Percentiles rank a stretch among this genome's conserved stretches.
Evolutionary conservation across 108 stramenopile genomes (phyloP).

Genomic region (Nannochloropsis salina): DNA sequence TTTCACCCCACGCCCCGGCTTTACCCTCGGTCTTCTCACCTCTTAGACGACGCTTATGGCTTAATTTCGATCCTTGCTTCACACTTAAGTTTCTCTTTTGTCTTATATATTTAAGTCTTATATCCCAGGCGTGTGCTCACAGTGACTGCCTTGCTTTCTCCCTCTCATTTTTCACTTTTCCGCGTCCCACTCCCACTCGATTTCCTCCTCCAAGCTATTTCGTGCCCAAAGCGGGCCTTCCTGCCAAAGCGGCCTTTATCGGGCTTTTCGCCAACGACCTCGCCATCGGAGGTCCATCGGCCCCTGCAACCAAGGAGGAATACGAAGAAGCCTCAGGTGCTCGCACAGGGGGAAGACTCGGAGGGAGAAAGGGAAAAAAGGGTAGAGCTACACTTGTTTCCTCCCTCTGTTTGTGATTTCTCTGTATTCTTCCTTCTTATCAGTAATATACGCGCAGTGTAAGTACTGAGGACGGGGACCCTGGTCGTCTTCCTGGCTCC

Average conservation of each 20-base stretch:
- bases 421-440: not conserved
- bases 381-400: not conserved
- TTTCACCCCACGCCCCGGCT: not conserved
- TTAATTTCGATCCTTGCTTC: too few species aligned
- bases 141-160: not conserved
- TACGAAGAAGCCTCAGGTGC: not conserved
- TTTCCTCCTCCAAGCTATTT: not conserved
- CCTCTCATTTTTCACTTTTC: not conserved
- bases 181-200: not conserved
- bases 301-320: not conserved
- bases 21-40: not conserved
- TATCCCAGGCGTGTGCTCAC: too few species aligned
- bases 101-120: too few species aligned
- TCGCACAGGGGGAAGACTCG: not conserved
- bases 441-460: too few species aligned
- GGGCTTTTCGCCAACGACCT: slow-evolving; percentile 4
- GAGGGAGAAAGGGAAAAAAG: too few species aligned
- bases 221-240: not conserved
- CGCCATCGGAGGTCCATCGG: not conserved
- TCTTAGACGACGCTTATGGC: too few species aligned
- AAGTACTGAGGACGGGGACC: too few species aligned
- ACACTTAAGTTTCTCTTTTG: too few species aligned
- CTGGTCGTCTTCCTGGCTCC: not conserved
- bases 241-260: not conserved
- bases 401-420: not conserved